These are phyloP conservation scores for Teratosphaeria viscida DNA, from an alignment of 2,329 filamentous ascomycete species.

Conservation along the genomic window DNA sequence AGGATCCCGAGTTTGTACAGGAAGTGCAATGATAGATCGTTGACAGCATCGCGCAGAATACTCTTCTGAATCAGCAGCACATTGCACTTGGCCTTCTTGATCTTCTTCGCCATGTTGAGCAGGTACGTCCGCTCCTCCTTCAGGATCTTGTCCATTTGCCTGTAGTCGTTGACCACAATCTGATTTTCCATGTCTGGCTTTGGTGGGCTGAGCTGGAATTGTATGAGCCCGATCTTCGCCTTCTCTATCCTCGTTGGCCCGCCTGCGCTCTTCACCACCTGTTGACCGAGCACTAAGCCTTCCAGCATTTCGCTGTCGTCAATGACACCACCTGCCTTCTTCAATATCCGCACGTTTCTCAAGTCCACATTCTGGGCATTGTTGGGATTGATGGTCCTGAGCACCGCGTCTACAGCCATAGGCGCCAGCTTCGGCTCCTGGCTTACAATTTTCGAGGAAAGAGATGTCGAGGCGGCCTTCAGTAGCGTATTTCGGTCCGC, in stretches of 20 bases:
- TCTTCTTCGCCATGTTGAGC: slow-evolving; percentile 99
- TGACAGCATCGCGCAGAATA: slow-evolving; percentile 92
- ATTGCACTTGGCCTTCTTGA: slow-evolving; percentile 99
- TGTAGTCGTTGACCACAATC: slow-evolving; percentile 97
- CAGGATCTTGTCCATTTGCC: slow-evolving; percentile 99
- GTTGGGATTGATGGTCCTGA: slow-evolving; percentile 91
- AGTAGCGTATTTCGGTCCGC: slow-evolving; percentile 81
- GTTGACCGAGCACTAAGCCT: slow-evolving; percentile 83
- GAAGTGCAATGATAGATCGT: slow-evolving; percentile 95
- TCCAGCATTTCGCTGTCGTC: slow-evolving; percentile 97
- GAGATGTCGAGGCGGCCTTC: slow-evolving; percentile 91
- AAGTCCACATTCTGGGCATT: slow-evolving; percentile 94
- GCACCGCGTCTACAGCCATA: slow-evolving; percentile 94
- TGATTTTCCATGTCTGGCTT: slow-evolving; percentile 99
- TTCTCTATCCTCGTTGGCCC: slow-evolving; percentile 93
- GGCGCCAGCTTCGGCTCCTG: slow-evolving; percentile 95
- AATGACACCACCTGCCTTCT: slow-evolving; percentile 96
- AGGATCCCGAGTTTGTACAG: slow-evolving; percentile 93
- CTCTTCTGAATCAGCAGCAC: slow-evolving; percentile 98
- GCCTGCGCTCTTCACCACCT: slow-evolving; percentile 84
- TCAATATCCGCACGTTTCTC: slow-evolving; percentile 91
- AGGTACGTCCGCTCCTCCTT: slow-evolving; percentile 98
- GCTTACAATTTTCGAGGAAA: slow-evolving; percentile 97
- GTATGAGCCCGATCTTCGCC: slow-evolving; percentile 90
- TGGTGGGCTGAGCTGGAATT: slow-evolving; percentile 95